Evolutionary conservation across 169 alveolate genomes (phyloP).

Genomic region (Babesia gibsoni): DNA sequence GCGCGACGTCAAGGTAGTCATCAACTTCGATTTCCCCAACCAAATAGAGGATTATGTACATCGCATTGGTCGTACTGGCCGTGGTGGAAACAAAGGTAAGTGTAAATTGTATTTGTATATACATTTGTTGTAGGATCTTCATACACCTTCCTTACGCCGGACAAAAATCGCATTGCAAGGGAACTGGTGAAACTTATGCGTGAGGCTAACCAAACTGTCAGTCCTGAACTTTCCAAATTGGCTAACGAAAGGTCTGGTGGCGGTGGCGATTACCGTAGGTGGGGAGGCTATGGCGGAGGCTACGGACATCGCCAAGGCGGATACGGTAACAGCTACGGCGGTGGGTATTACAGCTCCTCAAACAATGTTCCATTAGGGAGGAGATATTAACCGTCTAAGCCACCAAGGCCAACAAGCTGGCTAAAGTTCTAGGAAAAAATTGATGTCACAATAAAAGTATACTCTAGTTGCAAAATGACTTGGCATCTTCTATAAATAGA

Average conservation of each 20-base stretch:
- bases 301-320: background rate
- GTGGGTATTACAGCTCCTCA: slow-evolving; percentile 30
- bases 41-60: slow-evolving; percentile 97
- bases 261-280: slow-evolving; percentile 58
- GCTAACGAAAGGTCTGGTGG: slow-evolving; percentile 59
- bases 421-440: background rate
- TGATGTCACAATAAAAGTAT: background rate
- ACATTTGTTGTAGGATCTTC: slow-evolving; percentile 77
- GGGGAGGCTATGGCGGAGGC: slow-evolving; percentile 48
- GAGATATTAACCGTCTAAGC: background rate
- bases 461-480: background rate
- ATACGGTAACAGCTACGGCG: slow-evolving; percentile 25
- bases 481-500: too few species aligned
- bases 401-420: background rate
- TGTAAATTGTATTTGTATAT: background rate
- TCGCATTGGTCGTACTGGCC: slow-evolving; percentile 96
- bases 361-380: slow-evolving; percentile 58
- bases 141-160: slow-evolving; percentile 90
- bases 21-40: slow-evolving; percentile 98
- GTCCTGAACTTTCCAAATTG: slow-evolving; percentile 82
- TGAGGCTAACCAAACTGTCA: slow-evolving; percentile 90
- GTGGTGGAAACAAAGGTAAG: slow-evolving; percentile 92
- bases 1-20: slow-evolving; percentile 92
- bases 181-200: slow-evolving; percentile 90
- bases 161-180: slow-evolving; percentile 87